Base-by-base conservation (phyloP, 345 rosid genomes). In the Xanthoceras sorbifolium region DNA sequence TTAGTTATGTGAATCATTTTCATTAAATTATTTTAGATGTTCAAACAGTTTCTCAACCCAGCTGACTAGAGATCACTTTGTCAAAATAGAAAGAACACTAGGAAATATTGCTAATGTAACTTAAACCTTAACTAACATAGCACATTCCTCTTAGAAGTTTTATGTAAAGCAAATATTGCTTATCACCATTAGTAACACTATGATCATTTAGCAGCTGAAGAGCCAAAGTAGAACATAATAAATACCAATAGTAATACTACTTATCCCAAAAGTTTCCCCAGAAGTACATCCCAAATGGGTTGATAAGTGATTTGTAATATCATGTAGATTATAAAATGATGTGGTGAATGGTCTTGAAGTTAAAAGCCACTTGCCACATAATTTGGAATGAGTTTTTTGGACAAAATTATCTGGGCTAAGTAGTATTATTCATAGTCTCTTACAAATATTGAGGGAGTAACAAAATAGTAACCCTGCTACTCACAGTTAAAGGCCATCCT, bases 401-500 rank as follows among this genome's bases (percentile, higher is more conserved):
- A 28, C 10, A n/a, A 57, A 57, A 6, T 8, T 20, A 23, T 8
- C 62, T 57, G 28, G 62, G 62, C 62, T 57, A 20, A 17, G 12
- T 22, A n/a, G 62, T 20, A 57, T 23, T 18, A 57, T 23, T 23
- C 28, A 17, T 50, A 22, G 23, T 23, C 62, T 22, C n/a, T 57
- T 23, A 57, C 28, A 11, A 57, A 68, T 5, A 62, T 10, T 40
- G 31, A 69, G 29, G 9, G 10, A 15, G 22, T 29, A 75, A 12
- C 34, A 48, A 48, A 52, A n/a, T 25, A 25, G 61, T n/a, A 66
- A 61, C 44, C 72, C 57, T 69, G n/a, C 44, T 20, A 77, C 89
- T 75, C 79, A 90, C 94, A 0, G 91, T 82, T 66, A 90, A 79
- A 71, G 94, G 94, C 94, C 91, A 88, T 75, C 94, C 91, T 82